Base-by-base conservation (phyloP, 1,139 yeast genomes). In the Suhomyces choctaworum region DNA sequence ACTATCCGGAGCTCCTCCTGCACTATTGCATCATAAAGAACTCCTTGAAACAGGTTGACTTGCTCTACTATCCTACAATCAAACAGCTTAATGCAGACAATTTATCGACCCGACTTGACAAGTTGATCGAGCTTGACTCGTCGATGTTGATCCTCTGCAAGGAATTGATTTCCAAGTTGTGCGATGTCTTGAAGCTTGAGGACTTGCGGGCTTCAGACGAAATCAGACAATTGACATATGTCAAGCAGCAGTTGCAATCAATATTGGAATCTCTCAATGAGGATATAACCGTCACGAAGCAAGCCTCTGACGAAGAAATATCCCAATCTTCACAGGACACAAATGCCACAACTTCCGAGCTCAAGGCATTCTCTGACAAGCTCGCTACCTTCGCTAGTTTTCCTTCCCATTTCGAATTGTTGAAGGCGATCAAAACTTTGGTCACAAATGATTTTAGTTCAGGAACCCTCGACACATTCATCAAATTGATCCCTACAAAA, bases 1-100 rank as follows among this genome's bases (percentile, higher is more conserved):
- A 50, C 34, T 46, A 51, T 21, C 59, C 57, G 4, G 50, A 50
- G 20, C 22, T 47, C 13, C 33, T 36, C 20, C 36, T 34, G 9
- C 41, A 41, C 17, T 29, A 33, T n/a, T 30, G 24, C n/a, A 26
- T 17, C 13, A 34, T 47, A 9, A 31, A 35, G 6, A 27, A 33
- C 31, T 45, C 37, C 27, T 42, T 41, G 32, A 37, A 32, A 23
- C 47, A 33, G 20, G 31, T 46, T 3, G 38, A 37, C 12, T 17
- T 44, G 24, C 25, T 44, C n/a, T 53, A 51, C 35, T 36, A 32
- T 19, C 53, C 56, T 7, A 28, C 45, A 13, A 50, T 47, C 32
- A 50, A 50, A 31, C 41, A 40, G 7, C 39, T 47, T 27, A 42
- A 37, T 19, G 29, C 50, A 21, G 48, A 45, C 19, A 41, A 43